A percentile compares a stretch with the other conserved stretches of the same genome.
These are phyloP conservation scores for Rosa rugosa DNA, from an alignment of 306 rosid species.

Conservation along the genomic window DNA sequence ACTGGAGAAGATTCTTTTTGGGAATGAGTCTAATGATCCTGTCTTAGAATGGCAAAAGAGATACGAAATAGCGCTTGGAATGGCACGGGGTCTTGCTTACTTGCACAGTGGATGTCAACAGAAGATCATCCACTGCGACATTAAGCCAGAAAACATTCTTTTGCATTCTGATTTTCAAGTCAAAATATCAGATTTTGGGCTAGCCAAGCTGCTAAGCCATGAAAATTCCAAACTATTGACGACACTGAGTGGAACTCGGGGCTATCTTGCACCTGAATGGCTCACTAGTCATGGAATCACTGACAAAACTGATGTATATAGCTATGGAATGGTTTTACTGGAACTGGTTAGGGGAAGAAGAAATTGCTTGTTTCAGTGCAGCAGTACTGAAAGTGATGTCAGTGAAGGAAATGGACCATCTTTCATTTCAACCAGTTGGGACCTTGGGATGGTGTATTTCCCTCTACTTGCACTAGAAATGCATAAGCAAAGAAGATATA, in stretches of 20 bases:
- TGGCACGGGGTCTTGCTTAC: constrained; percentile 51
- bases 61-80: constrained; percentile 42
- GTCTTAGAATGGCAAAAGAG: constrained; percentile 29
- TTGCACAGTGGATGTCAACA: constrained; percentile 59
- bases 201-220: constrained; percentile 53
- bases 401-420: neutral
- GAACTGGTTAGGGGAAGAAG: constrained; percentile 24
- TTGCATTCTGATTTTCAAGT: constrained; percentile 37
- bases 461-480: constrained; percentile 30
- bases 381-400: neutral
- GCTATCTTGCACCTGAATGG: constrained; percentile 77
- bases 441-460: constrained; percentile 7
- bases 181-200: constrained; percentile 59
- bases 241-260: constrained; percentile 66
- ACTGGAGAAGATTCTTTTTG: constrained; percentile 23
- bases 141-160: constrained; percentile 69
- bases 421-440: neutral
- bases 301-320: constrained; percentile 24
- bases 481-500: constrained; percentile 24
- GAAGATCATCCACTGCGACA: constrained; percentile 61
- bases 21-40: neutral
- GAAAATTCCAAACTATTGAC: constrained; percentile 55
- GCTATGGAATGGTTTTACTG: constrained; percentile 27
- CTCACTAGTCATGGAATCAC: constrained; percentile 52
- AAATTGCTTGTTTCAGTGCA: constrained; percentile 5